These are phyloP conservation scores for Botrytis aclada DNA, from an alignment of 2,329 filamentous ascomycete species.

Conservation along the genomic window DNA sequence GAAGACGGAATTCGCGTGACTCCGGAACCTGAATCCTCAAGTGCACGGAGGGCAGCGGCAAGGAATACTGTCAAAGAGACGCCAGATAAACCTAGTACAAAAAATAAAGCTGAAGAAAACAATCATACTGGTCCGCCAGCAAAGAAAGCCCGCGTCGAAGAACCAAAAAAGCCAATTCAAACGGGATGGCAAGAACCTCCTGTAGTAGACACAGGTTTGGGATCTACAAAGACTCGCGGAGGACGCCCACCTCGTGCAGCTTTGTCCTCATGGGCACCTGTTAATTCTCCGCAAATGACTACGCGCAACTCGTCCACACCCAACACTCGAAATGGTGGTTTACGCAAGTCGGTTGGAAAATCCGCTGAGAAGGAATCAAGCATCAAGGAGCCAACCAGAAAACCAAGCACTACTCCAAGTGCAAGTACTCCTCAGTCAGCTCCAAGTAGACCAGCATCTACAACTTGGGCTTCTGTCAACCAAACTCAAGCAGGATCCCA, in stretches of 20 bases:
- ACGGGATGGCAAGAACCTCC: slow-evolving; percentile 34
- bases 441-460: slow-evolving; percentile 9
- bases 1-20: slow-evolving; percentile 3
- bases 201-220: slow-evolving; percentile 32
- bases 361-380: not conserved
- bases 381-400: slow-evolving; percentile 6
- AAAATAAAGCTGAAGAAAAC: slow-evolving; percentile 7
- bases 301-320: slow-evolving; percentile 18
- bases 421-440: slow-evolving; percentile 12
- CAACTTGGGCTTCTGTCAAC: slow-evolving; percentile 22
- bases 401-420: slow-evolving; percentile 8
- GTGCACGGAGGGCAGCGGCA: not conserved
- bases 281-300: slow-evolving; percentile 25
- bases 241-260: slow-evolving; percentile 15
- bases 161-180: slow-evolving; percentile 19
- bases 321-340: slow-evolving; percentile 11
- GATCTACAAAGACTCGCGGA: slow-evolving; percentile 9
- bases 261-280: slow-evolving; percentile 29
- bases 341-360: not conserved
- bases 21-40: not conserved
- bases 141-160: slow-evolving; percentile 30
- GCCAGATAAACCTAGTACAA: not conserved
- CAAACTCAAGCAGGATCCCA: slow-evolving; percentile 13
- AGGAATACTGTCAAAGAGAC: slow-evolving; percentile 3
- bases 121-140: slow-evolving; percentile 19